Conservation (phyloP, 164 flowering plant genomes). For the Berberis vulgaris region DNA sequence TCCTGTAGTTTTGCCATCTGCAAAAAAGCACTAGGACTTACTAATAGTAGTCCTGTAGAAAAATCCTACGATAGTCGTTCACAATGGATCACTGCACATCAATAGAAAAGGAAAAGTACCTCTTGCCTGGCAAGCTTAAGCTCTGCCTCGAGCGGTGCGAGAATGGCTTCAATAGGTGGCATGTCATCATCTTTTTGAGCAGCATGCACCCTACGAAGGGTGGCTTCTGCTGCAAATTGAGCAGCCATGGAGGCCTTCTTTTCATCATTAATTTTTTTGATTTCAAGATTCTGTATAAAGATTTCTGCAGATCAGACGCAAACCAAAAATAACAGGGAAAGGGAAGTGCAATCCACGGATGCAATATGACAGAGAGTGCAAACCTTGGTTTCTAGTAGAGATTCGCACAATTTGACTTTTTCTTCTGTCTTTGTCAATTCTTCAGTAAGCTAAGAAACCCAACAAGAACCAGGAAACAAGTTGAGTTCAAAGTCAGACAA, state of each 20-base stretch:
- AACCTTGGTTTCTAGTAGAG: slow-evolving; percentile 84
- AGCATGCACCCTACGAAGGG: slow-evolving; percentile 98
- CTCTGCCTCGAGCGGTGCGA: slow-evolving; percentile 98
- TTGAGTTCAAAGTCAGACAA: neutral
- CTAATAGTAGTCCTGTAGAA: neutral
- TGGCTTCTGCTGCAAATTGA: slow-evolving; percentile 99
- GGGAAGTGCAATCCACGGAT: neutral
- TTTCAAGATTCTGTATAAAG: slow-evolving; percentile 85
- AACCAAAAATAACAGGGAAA: neutral
- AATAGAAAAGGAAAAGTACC: slow-evolving; percentile 30
- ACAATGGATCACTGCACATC: neutral
- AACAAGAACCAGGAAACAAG: neutral
- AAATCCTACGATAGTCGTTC: too few relatives aligned
- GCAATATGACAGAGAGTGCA: slow-evolving; percentile 1
- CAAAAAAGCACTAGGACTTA: slow-evolving; percentile 11
- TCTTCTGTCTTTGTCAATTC: slow-evolving; percentile 73
- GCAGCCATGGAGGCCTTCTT: slow-evolving; percentile 99
- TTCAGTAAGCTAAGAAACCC: slow-evolving; percentile 60
- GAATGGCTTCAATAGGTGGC: slow-evolving; percentile 99
- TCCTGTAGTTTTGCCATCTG: slow-evolving; percentile 95
- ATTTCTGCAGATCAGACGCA: slow-evolving; percentile 13
- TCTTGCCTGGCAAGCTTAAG: slow-evolving; percentile 88
- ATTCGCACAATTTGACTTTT: slow-evolving; percentile 79
- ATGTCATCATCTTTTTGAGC: slow-evolving; percentile 99
- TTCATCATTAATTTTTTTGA: slow-evolving; percentile 96